These are phyloP conservation scores for Leishmania aethiopica DNA, from an alignment of 208 protist genomes.

Conservation along the genomic window DNA sequence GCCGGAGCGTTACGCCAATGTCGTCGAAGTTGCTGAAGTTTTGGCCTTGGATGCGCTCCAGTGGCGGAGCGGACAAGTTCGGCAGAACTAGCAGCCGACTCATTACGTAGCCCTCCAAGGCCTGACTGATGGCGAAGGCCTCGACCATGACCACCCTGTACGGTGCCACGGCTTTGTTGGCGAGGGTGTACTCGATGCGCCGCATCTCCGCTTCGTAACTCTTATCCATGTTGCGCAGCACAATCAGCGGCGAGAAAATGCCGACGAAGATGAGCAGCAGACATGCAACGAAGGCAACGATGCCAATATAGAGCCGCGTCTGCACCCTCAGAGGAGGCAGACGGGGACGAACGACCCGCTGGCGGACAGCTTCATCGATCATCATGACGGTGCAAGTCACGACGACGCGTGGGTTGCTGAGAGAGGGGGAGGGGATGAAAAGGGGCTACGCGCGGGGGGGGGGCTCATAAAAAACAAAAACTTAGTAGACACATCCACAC, in stretches of 20 bases:
- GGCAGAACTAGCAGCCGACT: slow-evolving; percentile 41
- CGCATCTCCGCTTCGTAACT: background rate
- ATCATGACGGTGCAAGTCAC: background rate
- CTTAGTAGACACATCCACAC: slow-evolving; percentile 9
- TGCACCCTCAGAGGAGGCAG: background rate
- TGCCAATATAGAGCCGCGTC: background rate
- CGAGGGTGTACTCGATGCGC: slow-evolving; percentile 9
- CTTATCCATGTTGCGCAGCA: slow-evolving; percentile 27
- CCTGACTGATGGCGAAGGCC: slow-evolving; percentile 34
- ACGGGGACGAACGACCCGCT: background rate
- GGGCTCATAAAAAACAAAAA: background rate
- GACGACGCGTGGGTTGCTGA: background rate
- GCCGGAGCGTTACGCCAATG: slow-evolving; percentile 14
- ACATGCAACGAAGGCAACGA: background rate
- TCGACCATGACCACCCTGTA: slow-evolving; percentile 46
- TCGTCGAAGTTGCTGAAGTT: slow-evolving; percentile 14
- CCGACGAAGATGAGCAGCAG: slow-evolving; percentile 34
- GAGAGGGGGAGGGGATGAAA: background rate
- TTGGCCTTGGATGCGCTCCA: slow-evolving; percentile 28
- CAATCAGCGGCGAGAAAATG: slow-evolving; percentile 40
- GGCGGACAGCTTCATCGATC: background rate
- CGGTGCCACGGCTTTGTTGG: slow-evolving; percentile 21
- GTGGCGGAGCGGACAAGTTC: slow-evolving; percentile 24
- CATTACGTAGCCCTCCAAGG: slow-evolving; percentile 55
- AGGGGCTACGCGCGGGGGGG: slow-evolving; percentile 15